A percentile compares a stretch with the other conserved stretches of the same genome.
phyloP scores from a whole-genome alignment of 345 rosid genomes.

The Microthlaspi erraticum region DNA sequence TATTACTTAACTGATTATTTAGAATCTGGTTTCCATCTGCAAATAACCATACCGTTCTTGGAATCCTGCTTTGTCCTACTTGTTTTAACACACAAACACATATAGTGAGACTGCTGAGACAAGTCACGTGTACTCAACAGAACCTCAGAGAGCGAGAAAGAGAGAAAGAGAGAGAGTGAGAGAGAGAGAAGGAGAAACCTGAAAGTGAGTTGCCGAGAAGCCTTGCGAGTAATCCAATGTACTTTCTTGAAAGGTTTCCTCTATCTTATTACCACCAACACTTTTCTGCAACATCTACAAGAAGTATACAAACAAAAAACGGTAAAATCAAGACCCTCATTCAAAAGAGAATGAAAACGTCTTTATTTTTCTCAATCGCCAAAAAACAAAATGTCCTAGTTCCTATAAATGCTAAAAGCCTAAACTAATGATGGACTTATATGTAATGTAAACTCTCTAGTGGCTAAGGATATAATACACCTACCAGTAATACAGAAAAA shows the following conservation, averaged over 20 bases:
- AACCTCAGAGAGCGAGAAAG: constrained; percentile 1
- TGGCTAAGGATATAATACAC: constrained; percentile 1
- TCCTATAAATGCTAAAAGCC: not conserved
- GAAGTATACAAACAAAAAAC: not conserved
- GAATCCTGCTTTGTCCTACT: constrained; percentile 37
- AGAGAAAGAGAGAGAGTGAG: constrained; percentile 27
- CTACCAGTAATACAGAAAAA: not conserved
- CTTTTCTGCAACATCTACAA: constrained; percentile 45
- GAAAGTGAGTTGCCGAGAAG: constrained; percentile 67
- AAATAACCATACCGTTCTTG: constrained; percentile 39
- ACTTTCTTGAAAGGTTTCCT: constrained; percentile 60
- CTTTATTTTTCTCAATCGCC: not conserved
- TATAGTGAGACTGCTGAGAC: constrained; percentile 28
- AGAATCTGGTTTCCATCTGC: constrained; percentile 38
- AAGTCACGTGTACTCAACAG: constrained; percentile 33
- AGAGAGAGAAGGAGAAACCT: constrained; percentile 49
- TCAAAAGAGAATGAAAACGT: not conserved
- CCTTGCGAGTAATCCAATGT: constrained; percentile 66
- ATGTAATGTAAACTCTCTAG: not conserved
- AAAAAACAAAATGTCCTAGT: too few relatives aligned
- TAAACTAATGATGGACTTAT: constrained; percentile 8
- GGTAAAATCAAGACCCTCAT: not conserved
- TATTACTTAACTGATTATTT: constrained; percentile 22
- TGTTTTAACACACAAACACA: constrained; percentile 24
- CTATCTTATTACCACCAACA: constrained; percentile 44